Percentiles rank a stretch among this genome's conserved stretches.
phyloP scores from a whole-genome alignment of 257 asterid species.

The Nicotiana benthamiana region DNA sequence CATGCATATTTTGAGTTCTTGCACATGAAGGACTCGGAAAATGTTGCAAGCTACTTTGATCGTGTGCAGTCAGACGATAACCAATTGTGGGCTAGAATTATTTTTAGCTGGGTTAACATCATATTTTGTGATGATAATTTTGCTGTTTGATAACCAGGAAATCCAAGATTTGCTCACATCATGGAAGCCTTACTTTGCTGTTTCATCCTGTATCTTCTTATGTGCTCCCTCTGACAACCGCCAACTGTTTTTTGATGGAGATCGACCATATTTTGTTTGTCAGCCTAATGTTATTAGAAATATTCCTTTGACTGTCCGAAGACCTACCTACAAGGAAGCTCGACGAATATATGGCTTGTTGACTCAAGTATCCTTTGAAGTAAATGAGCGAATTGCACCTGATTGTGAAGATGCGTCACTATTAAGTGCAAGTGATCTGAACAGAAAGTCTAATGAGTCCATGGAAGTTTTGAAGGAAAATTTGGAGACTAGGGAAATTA shows the following conservation, averaged over 20 bases:
- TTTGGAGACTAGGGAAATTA: slow-evolving; percentile 18
- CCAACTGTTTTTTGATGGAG: slow-evolving; percentile 80
- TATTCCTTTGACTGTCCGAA: slow-evolving; percentile 73
- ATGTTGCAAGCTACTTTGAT: too few species aligned
- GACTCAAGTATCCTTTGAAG: slow-evolving; percentile 57
- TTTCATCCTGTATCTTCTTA: slow-evolving; percentile 59
- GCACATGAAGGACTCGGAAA: too few species aligned
- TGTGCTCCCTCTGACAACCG: slow-evolving; percentile 75
- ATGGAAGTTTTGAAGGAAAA: slow-evolving; percentile 20
- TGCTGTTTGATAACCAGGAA: slow-evolving; percentile 43
- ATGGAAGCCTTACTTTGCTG: slow-evolving; percentile 72
- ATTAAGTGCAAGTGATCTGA: slow-evolving; percentile 16
- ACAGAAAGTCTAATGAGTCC: slow-evolving; percentile 16
- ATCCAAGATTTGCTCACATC: slow-evolving; percentile 63
- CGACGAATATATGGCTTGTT: slow-evolving; percentile 55
- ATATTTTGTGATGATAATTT: not conserved
- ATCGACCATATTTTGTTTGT: slow-evolving; percentile 50
- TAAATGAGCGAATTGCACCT: slow-evolving; percentile 26
- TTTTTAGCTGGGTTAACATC: not conserved
- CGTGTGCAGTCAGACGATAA: too few species aligned
- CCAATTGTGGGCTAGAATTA: not conserved
- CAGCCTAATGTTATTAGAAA: slow-evolving; percentile 54
- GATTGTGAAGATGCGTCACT: slow-evolving; percentile 26
- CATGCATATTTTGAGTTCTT: too few species aligned
- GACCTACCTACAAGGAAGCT: slow-evolving; percentile 92